Base-by-base conservation (phyloP, 176 grass and related monocot species). In the Eleusine coracana region DNA sequence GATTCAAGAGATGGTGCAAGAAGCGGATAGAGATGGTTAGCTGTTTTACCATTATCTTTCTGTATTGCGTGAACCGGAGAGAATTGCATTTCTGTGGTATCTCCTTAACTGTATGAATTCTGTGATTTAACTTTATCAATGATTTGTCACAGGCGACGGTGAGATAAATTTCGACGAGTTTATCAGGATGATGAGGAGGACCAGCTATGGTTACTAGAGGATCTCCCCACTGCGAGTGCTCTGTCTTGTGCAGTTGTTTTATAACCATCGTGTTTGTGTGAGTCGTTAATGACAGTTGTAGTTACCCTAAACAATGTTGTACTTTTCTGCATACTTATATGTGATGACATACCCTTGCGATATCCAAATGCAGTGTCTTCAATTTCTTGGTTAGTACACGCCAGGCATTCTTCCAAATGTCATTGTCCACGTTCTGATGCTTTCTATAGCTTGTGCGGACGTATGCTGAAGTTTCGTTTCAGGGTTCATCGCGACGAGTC, bases 141-240 rank as follows among this genome's bases (percentile, higher is more conserved):
- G 59, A 11, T 71, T 31, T 84, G 34, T 52, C 3, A 16, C 88
- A 99, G 97, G 87, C 48, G 97, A 99, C 21, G 87, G 93, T 12
- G 93, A 99, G 85, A 89, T 99, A 41, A 91, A 96, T 75, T 76
- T 82, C 3, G 91, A 95, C 0, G 97, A 96, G 64, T 99, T 99
- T 69, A 40, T 73, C 20, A 85, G 85, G 87, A 92, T 99, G 55
- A 94, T 99, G 93, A 94, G 73, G 66, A 92, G 88, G 70, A 90
- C 93, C 5, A 85, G 55, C 77, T 99, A 87, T 73, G 89, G 89
- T 51, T 87, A 82, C 86, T 96, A 96, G 37, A 29, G 6, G 23
- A 42, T 68, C 7, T 7, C 18, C 2, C 16, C 6, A 1, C 37
- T 66, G 83, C 2, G n/a, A 52, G 83, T 25, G 61, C 23, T 56